phyloP scores from a whole-genome alignment of 768 basidiomycete species.

The Porphyrellus cyaneotinctus region DNA sequence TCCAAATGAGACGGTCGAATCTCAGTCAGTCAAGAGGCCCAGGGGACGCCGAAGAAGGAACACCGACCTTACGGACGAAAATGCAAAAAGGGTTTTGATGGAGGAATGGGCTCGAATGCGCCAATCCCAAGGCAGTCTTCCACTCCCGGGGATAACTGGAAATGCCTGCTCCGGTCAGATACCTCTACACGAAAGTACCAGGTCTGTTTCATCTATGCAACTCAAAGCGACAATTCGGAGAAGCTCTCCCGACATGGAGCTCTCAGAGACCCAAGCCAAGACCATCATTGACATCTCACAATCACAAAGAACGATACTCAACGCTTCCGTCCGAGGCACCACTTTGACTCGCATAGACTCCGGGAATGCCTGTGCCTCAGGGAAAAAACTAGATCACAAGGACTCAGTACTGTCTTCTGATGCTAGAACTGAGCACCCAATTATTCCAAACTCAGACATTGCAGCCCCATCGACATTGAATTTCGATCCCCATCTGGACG shows the following conservation, averaged over 20 bases:
- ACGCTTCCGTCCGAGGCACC: neutral
- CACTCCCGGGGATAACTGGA: slow-evolving; percentile 9
- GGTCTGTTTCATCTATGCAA: neutral
- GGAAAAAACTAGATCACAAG: neutral
- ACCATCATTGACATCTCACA: neutral
- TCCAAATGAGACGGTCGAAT: neutral
- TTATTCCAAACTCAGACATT: neutral
- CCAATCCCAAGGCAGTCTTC: slow-evolving; percentile 23
- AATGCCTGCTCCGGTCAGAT: neutral
- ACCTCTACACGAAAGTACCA: neutral
- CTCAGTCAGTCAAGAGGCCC: slow-evolving; percentile 5
- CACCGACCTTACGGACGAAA: slow-evolving; percentile 19
- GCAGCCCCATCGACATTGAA: neutral
- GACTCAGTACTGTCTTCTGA: neutral
- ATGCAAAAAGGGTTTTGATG: slow-evolving; percentile 22
- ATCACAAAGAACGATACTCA: neutral
- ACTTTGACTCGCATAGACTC: neutral
- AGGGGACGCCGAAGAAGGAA: slow-evolving; percentile 17
- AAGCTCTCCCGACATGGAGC: neutral
- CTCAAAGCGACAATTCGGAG: neutral
- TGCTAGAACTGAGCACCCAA: neutral
- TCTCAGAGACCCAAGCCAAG: neutral
- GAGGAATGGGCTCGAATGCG: slow-evolving; percentile 31
- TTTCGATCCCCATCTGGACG: neutral
- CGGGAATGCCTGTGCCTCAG: neutral